phyloP scores from a whole-genome alignment of 805 yeast species.

The Hanseniaspora thailandica region DNA sequence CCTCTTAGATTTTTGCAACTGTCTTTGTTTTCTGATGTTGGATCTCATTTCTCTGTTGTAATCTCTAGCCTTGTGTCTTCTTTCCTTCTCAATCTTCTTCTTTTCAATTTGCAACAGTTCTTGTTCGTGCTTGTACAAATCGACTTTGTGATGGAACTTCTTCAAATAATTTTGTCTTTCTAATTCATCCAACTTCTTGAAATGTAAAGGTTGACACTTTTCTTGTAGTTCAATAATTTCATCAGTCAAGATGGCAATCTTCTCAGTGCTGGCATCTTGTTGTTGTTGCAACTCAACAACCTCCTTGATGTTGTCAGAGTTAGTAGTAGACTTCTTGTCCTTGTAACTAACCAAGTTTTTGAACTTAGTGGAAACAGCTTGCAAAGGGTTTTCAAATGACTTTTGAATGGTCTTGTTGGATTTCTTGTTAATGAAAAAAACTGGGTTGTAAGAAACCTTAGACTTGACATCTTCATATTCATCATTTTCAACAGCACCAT shows the following conservation, averaged over 20 bases:
- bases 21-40: constrained; percentile 12
- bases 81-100: constrained; percentile 3
- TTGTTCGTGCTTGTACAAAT: constrained; percentile 12
- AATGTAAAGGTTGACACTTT: constrained; percentile 10
- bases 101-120: constrained; percentile 3
- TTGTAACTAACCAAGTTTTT: neutral
- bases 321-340: neutral
- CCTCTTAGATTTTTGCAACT: constrained; percentile 1
- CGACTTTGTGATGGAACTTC: constrained; percentile 8
- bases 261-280: neutral
- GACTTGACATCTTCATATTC: neutral
- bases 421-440: constrained; percentile 9
- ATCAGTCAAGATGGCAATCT: neutral
- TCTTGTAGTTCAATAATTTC: constrained; percentile 10
- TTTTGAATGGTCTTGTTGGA: neutral
- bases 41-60: constrained; percentile 11
- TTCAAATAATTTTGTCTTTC: constrained; percentile 3
- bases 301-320: neutral
- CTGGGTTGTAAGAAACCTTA: constrained; percentile 10
- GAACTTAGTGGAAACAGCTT: constrained; percentile 2
- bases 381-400: neutral
- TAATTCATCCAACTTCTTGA: constrained; percentile 10
- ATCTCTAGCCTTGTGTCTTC: constrained; percentile 13
- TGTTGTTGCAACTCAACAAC: neutral
- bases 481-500: constrained; percentile 1